Base-by-base conservation (phyloP, 306 rosid genomes). In the Sindora glabra region DNA sequence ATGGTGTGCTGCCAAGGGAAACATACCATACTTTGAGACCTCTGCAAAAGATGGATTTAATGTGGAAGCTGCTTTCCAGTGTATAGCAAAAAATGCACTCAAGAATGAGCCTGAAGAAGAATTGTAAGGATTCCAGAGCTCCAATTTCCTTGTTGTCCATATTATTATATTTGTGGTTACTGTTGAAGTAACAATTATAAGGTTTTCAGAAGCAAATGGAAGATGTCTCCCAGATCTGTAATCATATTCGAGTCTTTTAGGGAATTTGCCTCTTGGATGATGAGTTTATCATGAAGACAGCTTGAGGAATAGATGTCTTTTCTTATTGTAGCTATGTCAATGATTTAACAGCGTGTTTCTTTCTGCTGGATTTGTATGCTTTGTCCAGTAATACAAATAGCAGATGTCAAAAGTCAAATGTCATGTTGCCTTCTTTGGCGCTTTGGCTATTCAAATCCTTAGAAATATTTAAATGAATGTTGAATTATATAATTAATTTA, bases 81-180 rank as follows among this genome's bases (percentile, higher is more conserved):
- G 99, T 76, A 89, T 89, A 80, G 97, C 97, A 45, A 94, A 86
- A 79, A 86, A 94, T 42, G 97, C 99, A 38, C 95, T 94, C 68
- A 94, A 89, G 87, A 94, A 94, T 80, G 99, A 94, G 77, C 99
- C 99, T 44, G 99, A 94, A 83, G 99, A 94, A 79, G 99, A 94
- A 75, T 60, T 82, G 99, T 94, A 64, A 82, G 97, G 62, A 39
- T 38, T 54, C 56, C 58, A 29, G n/a, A 4, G 45, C 14, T 6
- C 30, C 18, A 2, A 40, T 18, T 33, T 69, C 32, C 61, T 34
- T 18, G 39, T 57, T 10, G 48, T 54, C 50, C 45, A 19, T 50
- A 32, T 15, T 13, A 11, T 10, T 17, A 16, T 19, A 21, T 6
- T 13, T 40, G 32, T 1, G 24, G 17, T 13, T 23, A 23, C 47